Conservation (phyloP, 78 protist species). For the Tieghemostelium lacteum region DNA sequence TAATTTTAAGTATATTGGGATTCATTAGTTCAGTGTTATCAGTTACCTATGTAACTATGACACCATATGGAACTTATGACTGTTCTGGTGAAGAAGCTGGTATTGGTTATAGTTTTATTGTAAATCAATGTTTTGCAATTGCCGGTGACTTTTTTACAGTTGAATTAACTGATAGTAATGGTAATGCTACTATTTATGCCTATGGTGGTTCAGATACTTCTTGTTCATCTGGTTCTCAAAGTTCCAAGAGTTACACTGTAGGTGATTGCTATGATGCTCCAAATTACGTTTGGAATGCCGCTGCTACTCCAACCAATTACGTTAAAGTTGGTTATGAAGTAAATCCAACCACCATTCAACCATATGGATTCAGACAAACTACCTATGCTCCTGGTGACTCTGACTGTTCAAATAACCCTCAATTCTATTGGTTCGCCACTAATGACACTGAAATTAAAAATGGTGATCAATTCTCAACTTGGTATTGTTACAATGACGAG, state of each 20-base stretch:
- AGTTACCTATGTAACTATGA: not conserved
- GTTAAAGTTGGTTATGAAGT: not conserved
- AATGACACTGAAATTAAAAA: not conserved
- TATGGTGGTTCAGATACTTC: not conserved
- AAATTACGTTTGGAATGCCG: not conserved
- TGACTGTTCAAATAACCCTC: not conserved
- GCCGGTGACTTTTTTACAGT: not conserved
- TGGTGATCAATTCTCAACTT: not conserved
- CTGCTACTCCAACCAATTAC: not conserved
- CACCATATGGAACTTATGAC: constrained; percentile 2
- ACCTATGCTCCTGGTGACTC: constrained; percentile 17
- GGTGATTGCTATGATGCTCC: constrained; percentile 2
- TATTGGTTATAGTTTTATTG: not conserved
- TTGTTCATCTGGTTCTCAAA: not conserved
- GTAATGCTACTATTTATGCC: not conserved
- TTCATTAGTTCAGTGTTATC: no score
- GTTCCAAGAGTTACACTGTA: not conserved
- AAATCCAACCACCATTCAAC: not conserved
- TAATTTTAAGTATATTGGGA: no score
- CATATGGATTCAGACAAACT: not conserved
- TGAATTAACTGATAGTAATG: not conserved
- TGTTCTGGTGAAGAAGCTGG: not conserved
- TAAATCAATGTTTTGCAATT: not conserved
- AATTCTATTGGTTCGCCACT: constrained; percentile 3
- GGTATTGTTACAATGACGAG: no score